Conservation (phyloP, 202 grass and related monocot genomes). For the Eragrostis tef region DNA sequence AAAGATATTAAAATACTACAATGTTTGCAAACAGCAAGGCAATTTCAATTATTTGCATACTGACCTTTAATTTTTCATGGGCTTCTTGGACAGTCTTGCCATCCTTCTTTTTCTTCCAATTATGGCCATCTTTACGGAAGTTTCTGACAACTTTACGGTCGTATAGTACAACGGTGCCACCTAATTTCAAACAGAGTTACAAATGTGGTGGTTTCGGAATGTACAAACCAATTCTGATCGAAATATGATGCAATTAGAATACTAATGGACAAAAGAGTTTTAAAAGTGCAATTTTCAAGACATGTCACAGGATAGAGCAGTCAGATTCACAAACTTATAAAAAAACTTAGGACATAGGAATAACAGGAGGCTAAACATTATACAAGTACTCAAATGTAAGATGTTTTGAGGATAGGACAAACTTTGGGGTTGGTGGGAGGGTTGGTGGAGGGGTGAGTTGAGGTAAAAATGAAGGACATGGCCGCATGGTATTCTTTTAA, state of each 20-base stretch:
- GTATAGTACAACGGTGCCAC: slow-evolving; percentile 82
- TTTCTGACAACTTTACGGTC: slow-evolving; percentile 92
- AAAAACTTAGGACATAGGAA: slow-evolving; percentile 21
- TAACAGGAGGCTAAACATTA: not conserved
- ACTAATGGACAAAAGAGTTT: slow-evolving; percentile 9
- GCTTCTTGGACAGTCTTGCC: slow-evolving; percentile 97
- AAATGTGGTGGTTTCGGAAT: slow-evolving; percentile 26
- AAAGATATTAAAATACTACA: slow-evolving; percentile 31
- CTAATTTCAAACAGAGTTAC: slow-evolving; percentile 52
- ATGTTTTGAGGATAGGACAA: too few species aligned
- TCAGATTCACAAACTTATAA: slow-evolving; percentile 1
- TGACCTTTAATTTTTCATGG: slow-evolving; percentile 94
- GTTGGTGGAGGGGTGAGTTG: too few species aligned
- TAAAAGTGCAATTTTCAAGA: slow-evolving; percentile 34
- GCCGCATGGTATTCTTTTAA: too few species aligned
- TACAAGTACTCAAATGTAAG: too few species aligned
- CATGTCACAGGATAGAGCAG: slow-evolving; percentile 19
- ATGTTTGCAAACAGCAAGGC: not conserved
- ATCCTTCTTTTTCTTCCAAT: slow-evolving; percentile 99
- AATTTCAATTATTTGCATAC: slow-evolving; percentile 17
- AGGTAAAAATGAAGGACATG: too few species aligned
- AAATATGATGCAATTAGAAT: slow-evolving; percentile 27
- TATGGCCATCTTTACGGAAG: slow-evolving; percentile 94
- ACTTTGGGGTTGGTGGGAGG: too few species aligned
- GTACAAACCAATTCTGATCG: slow-evolving; percentile 18